Evolutionary conservation across 805 yeast species (phyloP), one percentile per base, ranked within the genome.

Genomic region (Ogataea naganishii): DNA sequence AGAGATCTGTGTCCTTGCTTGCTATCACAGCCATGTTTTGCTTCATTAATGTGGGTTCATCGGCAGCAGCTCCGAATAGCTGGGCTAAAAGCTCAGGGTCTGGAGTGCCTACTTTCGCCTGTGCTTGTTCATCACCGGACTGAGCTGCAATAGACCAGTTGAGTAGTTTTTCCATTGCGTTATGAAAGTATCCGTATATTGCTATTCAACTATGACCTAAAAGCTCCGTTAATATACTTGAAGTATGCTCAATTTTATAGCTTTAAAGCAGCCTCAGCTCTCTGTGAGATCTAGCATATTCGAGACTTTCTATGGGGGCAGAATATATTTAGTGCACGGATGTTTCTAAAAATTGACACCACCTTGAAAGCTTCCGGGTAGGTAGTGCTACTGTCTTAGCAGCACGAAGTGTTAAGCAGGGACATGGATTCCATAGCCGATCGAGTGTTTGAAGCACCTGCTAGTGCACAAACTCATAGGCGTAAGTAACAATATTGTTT

Each of bases 141-240:
- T 85, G 69, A 49, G 80, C 73, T 24, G 88, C 81, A 28, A 83
- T 67, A 5, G 96, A 86, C 98, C 98, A 89, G 43, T 86, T 83
- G 39, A 89, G 56, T 37, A 89, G 56, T 55, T 88, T 88, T 37
- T 89, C 96, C 97, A 89, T 89, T 11, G 21, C 49, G 16, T 17
- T 14, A 20, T 20, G n/a, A 9, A 11, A 9, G 22, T 20, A 20
- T 20, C 11, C n/a, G 22, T 20, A 11, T 20, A 11, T 20, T 9
- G 9, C n/a, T 20, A 20, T 20, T 9, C 22, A n/a, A n/a, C n/a
- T n/a, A n/a, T n/a, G n/a, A n/a, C n/a, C n/a, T n/a, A n/a, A n/a
- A n/a, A n/a, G n/a, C n/a, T n/a, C n/a, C n/a, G n/a, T n/a, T n/a
- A n/a, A n/a, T n/a, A n/a, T n/a, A n/a, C n/a, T n/a, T n/a, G n/a